A percentile compares a stretch with the other conserved stretches of the same genome.
These are phyloP conservation scores for Dentipellis fragilis DNA, from an alignment of 768 basidiomycete species.

Conservation along the genomic window DNA sequence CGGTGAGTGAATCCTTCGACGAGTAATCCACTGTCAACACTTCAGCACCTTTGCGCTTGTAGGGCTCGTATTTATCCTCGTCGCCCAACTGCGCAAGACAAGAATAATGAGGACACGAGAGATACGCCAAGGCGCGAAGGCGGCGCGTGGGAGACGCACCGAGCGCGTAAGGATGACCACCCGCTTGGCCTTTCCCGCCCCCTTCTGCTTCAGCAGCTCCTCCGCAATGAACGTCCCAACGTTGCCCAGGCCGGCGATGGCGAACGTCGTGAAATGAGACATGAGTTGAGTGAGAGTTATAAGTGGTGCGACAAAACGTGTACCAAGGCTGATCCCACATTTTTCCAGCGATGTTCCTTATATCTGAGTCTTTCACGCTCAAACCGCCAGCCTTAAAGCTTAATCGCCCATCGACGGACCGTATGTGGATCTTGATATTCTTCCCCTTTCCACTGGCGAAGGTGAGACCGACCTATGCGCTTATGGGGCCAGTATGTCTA, in stretches of 20 bases:
- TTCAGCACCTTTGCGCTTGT: not conserved
- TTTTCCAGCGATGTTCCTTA: too few species aligned
- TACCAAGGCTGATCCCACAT: too few species aligned
- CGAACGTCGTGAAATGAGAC: constrained; percentile 1
- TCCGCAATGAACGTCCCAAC: constrained; percentile 2
- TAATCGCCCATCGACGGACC: too few species aligned
- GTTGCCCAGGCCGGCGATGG: constrained; percentile 1
- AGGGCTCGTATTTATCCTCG: not conserved
- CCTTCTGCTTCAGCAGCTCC: constrained; percentile 4
- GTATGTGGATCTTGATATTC: too few species aligned
- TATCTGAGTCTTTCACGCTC: too few species aligned
- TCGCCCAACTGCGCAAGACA: not conserved
- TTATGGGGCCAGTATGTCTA: not conserved
- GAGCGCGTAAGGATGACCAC: not conserved
- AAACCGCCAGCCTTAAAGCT: too few species aligned
- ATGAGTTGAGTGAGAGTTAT: not conserved
- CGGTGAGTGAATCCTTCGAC: not conserved
- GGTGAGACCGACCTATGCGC: too few species aligned
- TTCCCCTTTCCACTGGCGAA: too few species aligned
- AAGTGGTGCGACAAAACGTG: not conserved
- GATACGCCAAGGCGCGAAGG: not conserved
- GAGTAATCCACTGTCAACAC: not conserved
- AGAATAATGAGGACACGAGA: not conserved
- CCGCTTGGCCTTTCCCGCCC: not conserved
- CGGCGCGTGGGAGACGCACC: not conserved